Percentiles rank a stretch among this genome's conserved stretches.
Conservation (phyloP, 768 basidiomycete genomes). For the Boletus tomentosulus region DNA sequence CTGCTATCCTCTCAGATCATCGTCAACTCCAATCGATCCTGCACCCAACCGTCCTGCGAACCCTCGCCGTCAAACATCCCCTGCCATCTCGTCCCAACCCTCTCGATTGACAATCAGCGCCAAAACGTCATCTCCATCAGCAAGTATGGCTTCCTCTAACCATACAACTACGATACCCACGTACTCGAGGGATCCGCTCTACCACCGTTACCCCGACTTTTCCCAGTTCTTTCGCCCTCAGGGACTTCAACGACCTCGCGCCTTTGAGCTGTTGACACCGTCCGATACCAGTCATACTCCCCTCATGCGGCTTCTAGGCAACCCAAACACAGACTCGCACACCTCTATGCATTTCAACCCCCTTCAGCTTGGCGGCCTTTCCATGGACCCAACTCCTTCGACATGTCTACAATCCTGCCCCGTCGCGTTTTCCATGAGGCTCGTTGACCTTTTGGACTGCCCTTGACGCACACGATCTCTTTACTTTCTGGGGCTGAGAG, state of each 20-base stretch:
- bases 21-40: neutral
- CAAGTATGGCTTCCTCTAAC: neutral
- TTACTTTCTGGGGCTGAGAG: neutral
- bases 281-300: neutral
- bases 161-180: slow-evolving; percentile 2
- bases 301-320: neutral
- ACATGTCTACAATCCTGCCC: slow-evolving; percentile 11
- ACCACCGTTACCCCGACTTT: slow-evolving; percentile 31
- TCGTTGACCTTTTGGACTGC: slow-evolving; percentile 12
- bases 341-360: neutral
- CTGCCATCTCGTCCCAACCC: neutral
- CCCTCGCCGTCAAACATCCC: neutral
- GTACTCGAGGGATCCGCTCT: slow-evolving; percentile 31
- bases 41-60: neutral
- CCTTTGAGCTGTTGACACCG: neutral
- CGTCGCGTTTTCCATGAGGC: slow-evolving; percentile 18
- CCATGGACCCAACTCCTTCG: neutral
- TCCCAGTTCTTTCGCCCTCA: slow-evolving; percentile 28
- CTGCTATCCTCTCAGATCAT: neutral
- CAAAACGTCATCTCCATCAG: neutral
- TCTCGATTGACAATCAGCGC: neutral
- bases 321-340: neutral
- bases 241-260: slow-evolving; percentile 8
- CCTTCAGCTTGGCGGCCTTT: neutral
- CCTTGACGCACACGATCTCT: neutral